Evolutionary conservation across 2,329 filamentous ascomycete species (phyloP).

Genomic region (Rhinocladiella mackenziei): DNA sequence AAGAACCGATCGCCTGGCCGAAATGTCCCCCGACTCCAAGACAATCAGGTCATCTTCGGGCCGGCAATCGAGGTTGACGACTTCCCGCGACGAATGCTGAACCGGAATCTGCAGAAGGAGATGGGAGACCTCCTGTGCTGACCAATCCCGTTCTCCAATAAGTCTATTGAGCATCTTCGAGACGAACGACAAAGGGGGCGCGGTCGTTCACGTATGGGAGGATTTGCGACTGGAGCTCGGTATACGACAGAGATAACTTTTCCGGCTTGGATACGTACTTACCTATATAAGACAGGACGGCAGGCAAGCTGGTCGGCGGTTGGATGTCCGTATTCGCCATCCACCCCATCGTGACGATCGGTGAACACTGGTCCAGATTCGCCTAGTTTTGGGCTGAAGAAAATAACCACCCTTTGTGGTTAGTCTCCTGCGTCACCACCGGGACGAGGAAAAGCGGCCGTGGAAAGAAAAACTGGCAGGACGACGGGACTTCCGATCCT

Average conservation of each 20-base stretch:
- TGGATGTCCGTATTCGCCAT: background rate
- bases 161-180: background rate
- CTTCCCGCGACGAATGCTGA: no score
- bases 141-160: no score
- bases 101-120: no score
- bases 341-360: background rate
- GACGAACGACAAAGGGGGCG: background rate
- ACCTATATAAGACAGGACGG: background rate
- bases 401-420: background rate
- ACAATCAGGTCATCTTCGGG: no score
- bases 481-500: background rate
- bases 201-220: background rate
- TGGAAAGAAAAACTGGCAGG: background rate
- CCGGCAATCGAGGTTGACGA: no score
- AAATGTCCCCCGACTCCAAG: no score
- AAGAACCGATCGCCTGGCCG: no score
- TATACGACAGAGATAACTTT: background rate
- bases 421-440: background rate
- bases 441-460: background rate
- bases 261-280: background rate
- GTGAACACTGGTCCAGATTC: background rate
- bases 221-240: background rate
- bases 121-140: no score
- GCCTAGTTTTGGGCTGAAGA: background rate
- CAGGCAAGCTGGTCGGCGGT: background rate